Evolutionary conservation across 208 protist species (phyloP).

Genomic region (Wallacemonas rigidus): DNA sequence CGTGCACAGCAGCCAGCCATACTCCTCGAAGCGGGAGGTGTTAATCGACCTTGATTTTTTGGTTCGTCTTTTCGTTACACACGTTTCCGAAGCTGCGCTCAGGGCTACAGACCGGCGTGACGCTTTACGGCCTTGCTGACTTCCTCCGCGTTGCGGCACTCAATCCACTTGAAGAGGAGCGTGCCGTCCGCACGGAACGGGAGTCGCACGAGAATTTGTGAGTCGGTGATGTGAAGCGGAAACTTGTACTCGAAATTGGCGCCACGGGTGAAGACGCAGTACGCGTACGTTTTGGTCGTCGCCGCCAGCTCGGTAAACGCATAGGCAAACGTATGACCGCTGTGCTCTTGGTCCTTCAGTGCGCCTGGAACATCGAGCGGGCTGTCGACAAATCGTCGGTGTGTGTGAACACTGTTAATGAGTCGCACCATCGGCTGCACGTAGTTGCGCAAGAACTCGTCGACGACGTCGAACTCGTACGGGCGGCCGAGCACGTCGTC

Average conservation of each 20-base stretch:
- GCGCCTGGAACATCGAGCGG: slow-evolving; percentile 49
- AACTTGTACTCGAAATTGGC: slow-evolving; percentile 56
- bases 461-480: slow-evolving; percentile 73
- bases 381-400: slow-evolving; percentile 71
- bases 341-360: slow-evolving; percentile 54
- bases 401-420: slow-evolving; percentile 48
- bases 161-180: slow-evolving; percentile 56
- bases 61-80: no score
- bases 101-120: slow-evolving; percentile 33
- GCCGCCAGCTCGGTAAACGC: slow-evolving; percentile 64
- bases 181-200: slow-evolving; percentile 40
- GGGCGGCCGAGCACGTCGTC: slow-evolving; percentile 48
- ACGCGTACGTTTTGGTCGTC: slow-evolving; percentile 22
- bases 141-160: slow-evolving; percentile 77
- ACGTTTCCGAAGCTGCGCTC: neutral
- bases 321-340: slow-evolving; percentile 57
- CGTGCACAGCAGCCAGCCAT: no score
- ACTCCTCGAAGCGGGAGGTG: no score
- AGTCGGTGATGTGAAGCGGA: slow-evolving; percentile 73
- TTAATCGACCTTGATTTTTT: no score
- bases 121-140: slow-evolving; percentile 81
- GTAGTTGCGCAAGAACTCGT: slow-evolving; percentile 76
- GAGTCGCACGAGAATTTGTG: slow-evolving; percentile 73
- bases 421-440: slow-evolving; percentile 61
- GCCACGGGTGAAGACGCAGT: slow-evolving; percentile 66